These are phyloP conservation scores for Striga asiatica DNA, from an alignment of 257 asterid genomes.

Conservation along the genomic window DNA sequence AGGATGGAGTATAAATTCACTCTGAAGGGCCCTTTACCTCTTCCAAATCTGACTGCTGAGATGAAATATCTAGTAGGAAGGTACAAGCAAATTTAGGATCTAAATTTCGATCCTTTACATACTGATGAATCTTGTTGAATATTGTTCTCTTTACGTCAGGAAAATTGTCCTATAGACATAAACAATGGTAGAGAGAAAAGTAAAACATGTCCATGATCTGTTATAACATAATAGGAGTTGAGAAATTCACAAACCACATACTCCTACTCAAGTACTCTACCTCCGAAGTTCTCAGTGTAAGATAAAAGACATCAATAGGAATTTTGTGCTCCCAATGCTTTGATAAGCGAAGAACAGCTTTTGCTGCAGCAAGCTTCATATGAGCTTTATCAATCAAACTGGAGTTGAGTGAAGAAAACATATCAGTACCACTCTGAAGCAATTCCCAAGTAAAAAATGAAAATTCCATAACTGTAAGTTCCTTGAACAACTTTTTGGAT, in stretches of 20 bases:
- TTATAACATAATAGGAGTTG: not conserved
- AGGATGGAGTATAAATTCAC: conserved; percentile 1
- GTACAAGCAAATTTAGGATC: conserved; percentile 94
- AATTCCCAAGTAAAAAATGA: not conserved
- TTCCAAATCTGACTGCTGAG: conserved; percentile 50
- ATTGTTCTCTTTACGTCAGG: conserved; percentile 70
- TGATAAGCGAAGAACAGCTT: conserved; percentile 90
- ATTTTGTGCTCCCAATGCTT: conserved; percentile 93
- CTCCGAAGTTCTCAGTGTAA: conserved; percentile 73
- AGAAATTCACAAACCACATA: conserved; percentile 13
- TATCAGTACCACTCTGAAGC: conserved; percentile 10
- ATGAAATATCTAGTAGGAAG: conserved; percentile 55
- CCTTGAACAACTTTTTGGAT: conserved; percentile 1
- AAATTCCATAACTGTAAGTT: conserved; percentile 3
- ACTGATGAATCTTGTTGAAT: conserved; percentile 76
- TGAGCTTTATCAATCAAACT: conserved; percentile 86
- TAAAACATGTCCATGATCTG: not conserved
- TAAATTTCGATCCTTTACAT: conserved; percentile 73
- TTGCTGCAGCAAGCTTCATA: conserved; percentile 92
- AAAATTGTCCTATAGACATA: conserved; percentile 54
- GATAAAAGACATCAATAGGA: conserved; percentile 73
- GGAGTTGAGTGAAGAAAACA: conserved; percentile 25
- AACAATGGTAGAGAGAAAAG: conserved; percentile 7
- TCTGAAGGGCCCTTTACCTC: conserved; percentile 40
- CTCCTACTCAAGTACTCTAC: conserved; percentile 29